Evolutionary conservation across 2,329 filamentous ascomycete genomes (phyloP).

Genomic region (Fusarium luffae): DNA sequence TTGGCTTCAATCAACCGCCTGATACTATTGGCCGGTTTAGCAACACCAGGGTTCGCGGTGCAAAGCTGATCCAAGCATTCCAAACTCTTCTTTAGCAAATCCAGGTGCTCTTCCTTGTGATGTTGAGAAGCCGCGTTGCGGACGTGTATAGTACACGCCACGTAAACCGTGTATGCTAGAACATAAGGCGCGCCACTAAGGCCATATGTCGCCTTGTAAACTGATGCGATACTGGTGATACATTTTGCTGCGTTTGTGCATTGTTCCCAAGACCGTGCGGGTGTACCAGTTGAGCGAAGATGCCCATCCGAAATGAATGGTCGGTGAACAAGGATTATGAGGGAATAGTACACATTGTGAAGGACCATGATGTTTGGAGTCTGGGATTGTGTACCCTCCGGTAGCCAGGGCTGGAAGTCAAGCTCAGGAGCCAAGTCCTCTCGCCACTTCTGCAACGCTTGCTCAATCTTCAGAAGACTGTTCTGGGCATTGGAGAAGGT

Average conservation of each 20-base stretch:
- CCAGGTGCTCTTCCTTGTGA: background rate
- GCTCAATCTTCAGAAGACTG: constrained; percentile 5
- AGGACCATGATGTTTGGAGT: constrained; percentile 18
- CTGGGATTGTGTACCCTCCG: background rate
- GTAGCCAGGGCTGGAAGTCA: constrained; percentile 6
- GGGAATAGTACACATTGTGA: constrained; percentile 12
- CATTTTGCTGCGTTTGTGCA: constrained; percentile 8
- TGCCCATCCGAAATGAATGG: constrained; percentile 17
- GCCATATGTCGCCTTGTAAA: constrained; percentile 2
- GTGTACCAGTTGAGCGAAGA: background rate
- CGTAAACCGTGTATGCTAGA: constrained; percentile 7
- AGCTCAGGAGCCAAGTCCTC: background rate
- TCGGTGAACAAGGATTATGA: constrained; percentile 3
- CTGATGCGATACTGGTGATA: constrained; percentile 6
- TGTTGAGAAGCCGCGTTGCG: constrained; percentile 5
- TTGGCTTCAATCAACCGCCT: background rate
- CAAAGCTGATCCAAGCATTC: constrained; percentile 13
- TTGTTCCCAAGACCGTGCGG: constrained; percentile 5
- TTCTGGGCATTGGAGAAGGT: constrained; percentile 8
- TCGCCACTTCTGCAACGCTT: constrained; percentile 2
- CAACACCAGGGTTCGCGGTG: constrained; percentile 1
- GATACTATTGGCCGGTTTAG: constrained; percentile 3
- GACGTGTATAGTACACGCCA: constrained; percentile 16
- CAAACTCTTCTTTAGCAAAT: background rate
- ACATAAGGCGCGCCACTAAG: constrained; percentile 10